Percentiles rank a stretch among this genome's conserved stretches.
Evolutionary conservation across 208 protist species (phyloP).

Genomic region (Leishmania lainsoni): DNA sequence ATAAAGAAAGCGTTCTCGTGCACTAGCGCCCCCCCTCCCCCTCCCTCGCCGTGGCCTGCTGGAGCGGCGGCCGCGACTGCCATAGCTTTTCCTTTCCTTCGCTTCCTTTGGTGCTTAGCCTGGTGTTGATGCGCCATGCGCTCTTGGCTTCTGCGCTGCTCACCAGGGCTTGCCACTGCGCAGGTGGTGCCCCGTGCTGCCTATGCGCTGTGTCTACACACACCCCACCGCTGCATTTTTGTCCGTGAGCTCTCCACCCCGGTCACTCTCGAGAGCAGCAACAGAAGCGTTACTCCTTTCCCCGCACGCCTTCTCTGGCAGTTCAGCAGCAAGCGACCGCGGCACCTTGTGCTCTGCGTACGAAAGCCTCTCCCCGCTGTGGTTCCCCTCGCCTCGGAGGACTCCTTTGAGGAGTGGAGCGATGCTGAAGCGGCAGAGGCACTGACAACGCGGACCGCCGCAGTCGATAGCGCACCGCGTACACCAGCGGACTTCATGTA

Average conservation of each 20-base stretch:
- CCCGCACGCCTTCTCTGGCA: conserved; percentile 68
- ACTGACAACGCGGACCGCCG: neutral
- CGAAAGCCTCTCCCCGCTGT: conserved; percentile 16
- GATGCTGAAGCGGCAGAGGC: neutral
- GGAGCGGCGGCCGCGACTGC: neutral
- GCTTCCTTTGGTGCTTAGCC: neutral
- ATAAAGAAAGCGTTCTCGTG: neutral
- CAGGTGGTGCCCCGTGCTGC: neutral
- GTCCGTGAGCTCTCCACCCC: conserved; percentile 61
- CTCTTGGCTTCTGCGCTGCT: conserved; percentile 1
- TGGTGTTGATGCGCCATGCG: neutral
- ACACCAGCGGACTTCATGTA: conserved; percentile 58
- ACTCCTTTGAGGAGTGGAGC: conserved; percentile 12
- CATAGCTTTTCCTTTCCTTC: neutral
- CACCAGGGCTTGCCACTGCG: neutral
- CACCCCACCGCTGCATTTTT: conserved; percentile 40
- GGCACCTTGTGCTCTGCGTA: conserved; percentile 66
- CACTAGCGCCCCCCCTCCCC: neutral
- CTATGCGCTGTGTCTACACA: conserved; percentile 2
- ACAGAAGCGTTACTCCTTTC: conserved; percentile 23
- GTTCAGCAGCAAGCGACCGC: conserved; percentile 53
- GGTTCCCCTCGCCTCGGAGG: neutral
- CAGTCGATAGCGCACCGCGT: neutral
- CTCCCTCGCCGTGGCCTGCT: neutral
- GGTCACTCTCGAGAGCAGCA: conserved; percentile 43